Evolutionary conservation across 768 basidiomycete genomes (phyloP).

Genomic region (Dictyophora rubrovolvata): DNA sequence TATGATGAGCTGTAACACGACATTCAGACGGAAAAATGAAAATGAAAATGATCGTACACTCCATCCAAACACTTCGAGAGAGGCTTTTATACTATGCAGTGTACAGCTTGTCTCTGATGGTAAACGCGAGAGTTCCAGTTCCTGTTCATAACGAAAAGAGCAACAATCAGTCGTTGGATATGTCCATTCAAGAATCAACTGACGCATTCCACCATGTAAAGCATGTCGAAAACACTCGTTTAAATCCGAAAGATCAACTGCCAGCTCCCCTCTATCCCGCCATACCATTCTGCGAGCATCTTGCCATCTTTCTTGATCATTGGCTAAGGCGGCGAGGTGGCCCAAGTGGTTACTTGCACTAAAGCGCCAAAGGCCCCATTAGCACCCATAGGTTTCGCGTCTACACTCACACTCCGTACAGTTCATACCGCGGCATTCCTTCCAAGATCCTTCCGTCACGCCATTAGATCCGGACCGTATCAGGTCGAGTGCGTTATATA

Average conservation of each 20-base stretch:
- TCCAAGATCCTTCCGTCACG: too few relatives aligned
- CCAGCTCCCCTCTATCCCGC: conserved; percentile 70
- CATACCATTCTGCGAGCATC: conserved; percentile 75
- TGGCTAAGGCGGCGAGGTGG: conserved; percentile 78
- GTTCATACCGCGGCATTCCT: too few relatives aligned
- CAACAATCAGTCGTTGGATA: neutral
- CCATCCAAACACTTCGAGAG: conserved; percentile 74
- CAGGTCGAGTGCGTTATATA: too few relatives aligned
- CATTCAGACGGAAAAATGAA: neutral
- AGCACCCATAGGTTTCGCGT: too few relatives aligned
- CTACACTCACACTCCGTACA: too few relatives aligned
- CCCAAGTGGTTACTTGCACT: conserved; percentile 38
- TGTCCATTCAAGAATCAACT: conserved; percentile 24
- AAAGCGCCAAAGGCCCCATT: too few relatives aligned
- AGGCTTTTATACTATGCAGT: conserved; percentile 53
- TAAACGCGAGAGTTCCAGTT: conserved; percentile 73
- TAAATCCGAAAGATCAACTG: conserved; percentile 52
- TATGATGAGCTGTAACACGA: conserved; percentile 16
- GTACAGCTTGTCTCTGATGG: conserved; percentile 53
- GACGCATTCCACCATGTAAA: conserved; percentile 57
- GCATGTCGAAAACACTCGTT: conserved; percentile 66
- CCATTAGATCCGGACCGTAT: too few relatives aligned
- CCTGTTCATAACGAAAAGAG: conserved; percentile 33
- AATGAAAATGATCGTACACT: conserved; percentile 39
- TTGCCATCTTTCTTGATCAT: conserved; percentile 65